Evolutionary conservation across 2,329 filamentous ascomycete genomes (phyloP), one percentile per base, ranked within the genome.

Genomic region (Chaetomium olivaceum): DNA sequence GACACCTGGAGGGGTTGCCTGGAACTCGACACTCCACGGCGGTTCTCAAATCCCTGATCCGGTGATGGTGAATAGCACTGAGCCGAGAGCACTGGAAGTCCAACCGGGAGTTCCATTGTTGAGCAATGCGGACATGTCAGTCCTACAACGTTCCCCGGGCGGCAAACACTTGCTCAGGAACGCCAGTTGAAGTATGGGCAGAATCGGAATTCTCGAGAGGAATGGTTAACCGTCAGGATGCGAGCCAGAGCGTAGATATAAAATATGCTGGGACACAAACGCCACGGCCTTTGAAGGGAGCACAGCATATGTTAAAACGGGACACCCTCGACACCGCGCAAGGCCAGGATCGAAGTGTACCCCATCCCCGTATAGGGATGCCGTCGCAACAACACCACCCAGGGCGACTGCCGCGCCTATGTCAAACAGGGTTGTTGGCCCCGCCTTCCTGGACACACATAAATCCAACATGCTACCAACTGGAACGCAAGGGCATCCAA

Each of bases 1-100:
- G 82, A 80, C 71, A 87, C 84, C 64, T 81, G 77, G 46, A 87
- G 78, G 33, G 84, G 83, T 66, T 80, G 76, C 66, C 81, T 73
- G 67, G 71, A 63, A 39, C 33, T 58, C 27, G 65, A 55, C n/a
- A 62, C 51, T 69, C 77, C 77, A 69, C 81, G 79, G 63, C 81
- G 79, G 63, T 75, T 73, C 70, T 84, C 83, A 69, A 76, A 77
- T 46, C 79, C 71, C 70, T 83, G 83, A 61, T 83, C 82, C 64
- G 78, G 74, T 58, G 82, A 81, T 64, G 79, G 75, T 61, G 82
- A 82, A 73, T 81, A 84, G 71, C 80, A 79, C 73, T 85, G 83
- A 60, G 81, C 82, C 58, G 83, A 79, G 69, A 85, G 76, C 68
- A 84, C 78, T 51, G 82, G 80, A 69, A 80, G 78, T 23, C 68